A percentile compares a stretch with the other conserved stretches of the same genome.
phyloP scores from a whole-genome alignment of 768 basidiomycete species.

The Leccinum rimulosum region DNA sequence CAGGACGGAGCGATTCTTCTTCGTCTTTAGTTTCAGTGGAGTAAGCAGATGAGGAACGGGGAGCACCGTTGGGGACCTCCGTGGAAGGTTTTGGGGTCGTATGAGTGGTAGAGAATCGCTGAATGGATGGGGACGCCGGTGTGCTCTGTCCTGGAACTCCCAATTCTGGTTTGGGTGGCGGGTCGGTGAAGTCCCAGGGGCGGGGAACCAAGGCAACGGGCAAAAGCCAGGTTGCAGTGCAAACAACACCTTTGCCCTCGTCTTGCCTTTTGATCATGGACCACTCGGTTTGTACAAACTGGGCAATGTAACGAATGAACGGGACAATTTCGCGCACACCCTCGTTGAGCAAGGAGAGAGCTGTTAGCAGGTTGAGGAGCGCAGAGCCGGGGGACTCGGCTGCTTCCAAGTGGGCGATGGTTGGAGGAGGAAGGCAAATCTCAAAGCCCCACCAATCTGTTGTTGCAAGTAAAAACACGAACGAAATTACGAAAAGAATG shows the following conservation, averaged over 20 bases:
- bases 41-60: constrained; percentile 31
- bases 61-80: constrained; percentile 13
- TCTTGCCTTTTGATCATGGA: constrained; percentile 59
- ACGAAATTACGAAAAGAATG: background rate
- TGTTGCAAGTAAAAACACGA: constrained; percentile 6
- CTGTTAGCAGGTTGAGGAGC: constrained; percentile 73
- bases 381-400: constrained; percentile 55
- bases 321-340: constrained; percentile 83
- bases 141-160: constrained; percentile 15
- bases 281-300: constrained; percentile 79
- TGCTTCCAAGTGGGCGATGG: constrained; percentile 59
- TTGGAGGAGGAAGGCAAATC: constrained; percentile 68
- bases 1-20: constrained; percentile 17
- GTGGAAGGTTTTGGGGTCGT: constrained; percentile 31
- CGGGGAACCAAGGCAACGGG: constrained; percentile 77
- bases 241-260: constrained; percentile 75
- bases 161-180: constrained; percentile 31
- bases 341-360: constrained; percentile 62
- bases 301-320: constrained; percentile 78
- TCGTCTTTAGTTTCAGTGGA: constrained; percentile 31
- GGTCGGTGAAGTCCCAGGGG: constrained; percentile 72
- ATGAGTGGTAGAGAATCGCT: constrained; percentile 23
- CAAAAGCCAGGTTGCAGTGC: constrained; percentile 89
- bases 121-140: constrained; percentile 22
- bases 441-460: constrained; percentile 93